Conservation (phyloP, 495 filamentous ascomycete species). For the Chlorociboria aeruginascens region DNA sequence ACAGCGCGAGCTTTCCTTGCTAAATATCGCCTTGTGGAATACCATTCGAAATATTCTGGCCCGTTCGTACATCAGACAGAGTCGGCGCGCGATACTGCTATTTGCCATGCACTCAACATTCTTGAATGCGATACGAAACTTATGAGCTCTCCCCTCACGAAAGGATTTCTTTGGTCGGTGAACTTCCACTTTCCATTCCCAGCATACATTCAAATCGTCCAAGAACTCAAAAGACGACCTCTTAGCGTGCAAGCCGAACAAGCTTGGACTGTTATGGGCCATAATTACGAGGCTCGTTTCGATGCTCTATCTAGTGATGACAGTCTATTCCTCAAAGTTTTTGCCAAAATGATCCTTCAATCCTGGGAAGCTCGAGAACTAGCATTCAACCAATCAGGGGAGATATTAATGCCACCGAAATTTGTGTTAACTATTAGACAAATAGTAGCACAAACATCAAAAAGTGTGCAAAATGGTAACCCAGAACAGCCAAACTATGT, state of each 20-base stretch:
- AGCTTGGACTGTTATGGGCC: constrained; percentile 32
- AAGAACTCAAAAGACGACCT: constrained; percentile 36
- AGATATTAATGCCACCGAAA: constrained; percentile 21
- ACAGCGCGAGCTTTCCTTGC: constrained; percentile 30
- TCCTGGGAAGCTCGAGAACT: constrained; percentile 34
- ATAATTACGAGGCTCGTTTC: constrained; percentile 25
- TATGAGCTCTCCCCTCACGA: constrained; percentile 25
- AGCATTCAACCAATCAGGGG: constrained; percentile 9
- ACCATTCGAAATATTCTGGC: constrained; percentile 27
- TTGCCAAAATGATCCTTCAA: constrained; percentile 31
- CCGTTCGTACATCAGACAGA: constrained; percentile 3
- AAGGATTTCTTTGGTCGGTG: constrained; percentile 36
- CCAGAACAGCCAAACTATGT: constrained; percentile 9
- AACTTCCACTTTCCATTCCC: constrained; percentile 36
- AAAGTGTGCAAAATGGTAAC: constrained; percentile 1
- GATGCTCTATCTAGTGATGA: constrained; percentile 6
- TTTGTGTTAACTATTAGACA: constrained; percentile 30
- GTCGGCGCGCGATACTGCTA: constrained; percentile 28
- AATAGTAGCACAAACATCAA: constrained; percentile 14
- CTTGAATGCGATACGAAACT: constrained; percentile 39
- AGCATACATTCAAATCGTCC: constrained; percentile 37
- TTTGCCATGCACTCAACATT: constrained; percentile 28
- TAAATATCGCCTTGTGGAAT: constrained; percentile 29
- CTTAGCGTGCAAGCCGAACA: constrained; percentile 34
- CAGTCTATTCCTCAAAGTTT: constrained; percentile 29